A percentile compares a stretch with the other conserved stretches of the same genome.
Evolutionary conservation across 768 basidiomycete genomes (phyloP).

Genomic region (Hygrophoropsis aurantiaca): DNA sequence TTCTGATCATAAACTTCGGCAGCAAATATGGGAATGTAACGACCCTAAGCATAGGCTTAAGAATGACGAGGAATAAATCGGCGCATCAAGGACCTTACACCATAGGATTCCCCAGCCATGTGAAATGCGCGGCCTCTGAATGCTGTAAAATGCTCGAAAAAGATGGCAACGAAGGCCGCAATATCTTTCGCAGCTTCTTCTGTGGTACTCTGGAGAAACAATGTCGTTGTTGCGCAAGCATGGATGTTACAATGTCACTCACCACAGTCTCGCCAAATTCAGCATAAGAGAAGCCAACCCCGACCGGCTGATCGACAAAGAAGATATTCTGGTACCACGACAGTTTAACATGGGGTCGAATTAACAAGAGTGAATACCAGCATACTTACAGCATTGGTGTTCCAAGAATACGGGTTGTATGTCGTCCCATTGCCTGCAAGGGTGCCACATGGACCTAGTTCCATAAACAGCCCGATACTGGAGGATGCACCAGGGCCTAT

Average conservation of each 20-base stretch:
- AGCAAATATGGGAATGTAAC: slow-evolving; percentile 52
- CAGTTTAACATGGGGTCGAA: too few relatives aligned
- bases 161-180: slow-evolving; percentile 67
- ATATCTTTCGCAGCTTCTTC: slow-evolving; percentile 71
- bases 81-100: slow-evolving; percentile 32
- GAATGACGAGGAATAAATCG: too few relatives aligned
- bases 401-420: slow-evolving; percentile 66
- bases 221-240: neutral
- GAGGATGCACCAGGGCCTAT: slow-evolving; percentile 51
- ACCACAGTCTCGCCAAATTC: slow-evolving; percentile 42
- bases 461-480: slow-evolving; percentile 70
- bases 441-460: slow-evolving; percentile 75
- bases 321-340: slow-evolving; percentile 29
- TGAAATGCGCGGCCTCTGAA: slow-evolving; percentile 71
- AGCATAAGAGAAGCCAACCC: slow-evolving; percentile 46
- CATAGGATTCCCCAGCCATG: slow-evolving; percentile 60
- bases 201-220: slow-evolving; percentile 47
- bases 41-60: slow-evolving; percentile 35
- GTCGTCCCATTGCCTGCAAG: slow-evolving; percentile 47
- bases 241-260: slow-evolving; percentile 12
- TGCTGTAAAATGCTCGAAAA: slow-evolving; percentile 70
- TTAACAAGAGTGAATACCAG: too few relatives aligned
- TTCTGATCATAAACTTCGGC: slow-evolving; percentile 51
- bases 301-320: slow-evolving; percentile 48
- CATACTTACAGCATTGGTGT: slow-evolving; percentile 44